These are phyloP conservation scores for Fusarium xylarioides DNA, from an alignment of 2,329 filamentous ascomycete genomes.

Conservation along the genomic window DNA sequence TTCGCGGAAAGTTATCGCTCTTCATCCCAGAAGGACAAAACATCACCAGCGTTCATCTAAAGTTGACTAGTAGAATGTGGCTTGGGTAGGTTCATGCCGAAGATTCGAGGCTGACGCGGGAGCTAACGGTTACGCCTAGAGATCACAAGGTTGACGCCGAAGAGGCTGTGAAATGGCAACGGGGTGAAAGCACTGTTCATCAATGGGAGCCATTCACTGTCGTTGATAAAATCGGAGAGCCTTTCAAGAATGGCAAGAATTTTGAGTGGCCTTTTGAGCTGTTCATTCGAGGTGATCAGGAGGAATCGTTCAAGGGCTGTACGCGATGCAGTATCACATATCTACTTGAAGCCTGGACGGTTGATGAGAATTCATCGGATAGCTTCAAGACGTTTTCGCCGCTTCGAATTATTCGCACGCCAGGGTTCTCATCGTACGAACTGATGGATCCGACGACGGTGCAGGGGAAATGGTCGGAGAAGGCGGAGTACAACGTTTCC, in stretches of 20 bases:
- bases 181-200: background rate
- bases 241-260: background rate
- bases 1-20: background rate
- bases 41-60: background rate
- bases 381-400: background rate
- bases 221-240: rapidly evolving
- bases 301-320: conserved; percentile 3
- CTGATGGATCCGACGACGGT: conserved; percentile 3
- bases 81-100: background rate
- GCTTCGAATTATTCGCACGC: background rate
- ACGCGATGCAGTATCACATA: background rate
- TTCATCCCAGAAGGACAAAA: background rate
- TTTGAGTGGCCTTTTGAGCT: background rate
- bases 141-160: background rate
- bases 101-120: rapidly evolving
- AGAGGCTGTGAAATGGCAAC: background rate
- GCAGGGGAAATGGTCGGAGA: background rate
- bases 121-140: background rate
- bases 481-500: background rate
- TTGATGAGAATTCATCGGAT: rapidly evolving
- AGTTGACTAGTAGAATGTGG: conserved; percentile 11
- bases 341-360: background rate
- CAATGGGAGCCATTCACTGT: background rate
- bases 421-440: background rate
- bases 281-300: background rate